These are phyloP conservation scores for Backusella circina DNA, from an alignment of 192 early-diverging fungal species.

Conservation along the genomic window DNA sequence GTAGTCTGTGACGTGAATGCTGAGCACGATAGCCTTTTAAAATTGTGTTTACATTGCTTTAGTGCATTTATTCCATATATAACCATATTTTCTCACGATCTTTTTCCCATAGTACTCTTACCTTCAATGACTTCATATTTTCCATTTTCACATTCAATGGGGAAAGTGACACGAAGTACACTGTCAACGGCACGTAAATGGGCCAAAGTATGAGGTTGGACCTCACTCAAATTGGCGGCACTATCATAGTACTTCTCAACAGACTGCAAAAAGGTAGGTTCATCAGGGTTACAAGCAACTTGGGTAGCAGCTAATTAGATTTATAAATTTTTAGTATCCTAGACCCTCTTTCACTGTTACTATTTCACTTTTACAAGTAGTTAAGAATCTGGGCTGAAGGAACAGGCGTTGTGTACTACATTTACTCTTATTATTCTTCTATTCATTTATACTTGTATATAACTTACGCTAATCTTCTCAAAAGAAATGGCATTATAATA, in stretches of 20 bases:
- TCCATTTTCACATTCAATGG: constrained; percentile 63
- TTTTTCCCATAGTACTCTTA: background rate
- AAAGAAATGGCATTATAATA: background rate
- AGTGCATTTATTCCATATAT: background rate
- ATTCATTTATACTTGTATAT: no score
- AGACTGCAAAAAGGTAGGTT: constrained; percentile 67
- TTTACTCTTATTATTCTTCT: background rate
- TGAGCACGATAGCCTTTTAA: constrained; percentile 71
- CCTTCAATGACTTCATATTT: constrained; percentile 63
- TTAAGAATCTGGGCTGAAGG: background rate
- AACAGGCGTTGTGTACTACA: background rate
- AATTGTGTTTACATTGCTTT: background rate
- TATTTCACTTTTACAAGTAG: background rate
- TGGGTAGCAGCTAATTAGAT: constrained; percentile 43
- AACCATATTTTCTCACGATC: background rate
- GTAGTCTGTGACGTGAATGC: constrained; percentile 77
- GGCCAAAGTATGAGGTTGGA: constrained; percentile 52
- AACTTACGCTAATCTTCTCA: background rate
- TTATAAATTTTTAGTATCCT: background rate
- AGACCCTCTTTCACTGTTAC: background rate
- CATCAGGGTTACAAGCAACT: constrained; percentile 58
- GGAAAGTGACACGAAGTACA: constrained; percentile 74
- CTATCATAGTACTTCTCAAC: constrained; percentile 69
- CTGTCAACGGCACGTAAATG: constrained; percentile 72
- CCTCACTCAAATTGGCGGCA: constrained; percentile 63